These are phyloP conservation scores for Mortierella sp. DNA, from an alignment of 371 early-diverging fungal genomes.

Conservation along the genomic window DNA sequence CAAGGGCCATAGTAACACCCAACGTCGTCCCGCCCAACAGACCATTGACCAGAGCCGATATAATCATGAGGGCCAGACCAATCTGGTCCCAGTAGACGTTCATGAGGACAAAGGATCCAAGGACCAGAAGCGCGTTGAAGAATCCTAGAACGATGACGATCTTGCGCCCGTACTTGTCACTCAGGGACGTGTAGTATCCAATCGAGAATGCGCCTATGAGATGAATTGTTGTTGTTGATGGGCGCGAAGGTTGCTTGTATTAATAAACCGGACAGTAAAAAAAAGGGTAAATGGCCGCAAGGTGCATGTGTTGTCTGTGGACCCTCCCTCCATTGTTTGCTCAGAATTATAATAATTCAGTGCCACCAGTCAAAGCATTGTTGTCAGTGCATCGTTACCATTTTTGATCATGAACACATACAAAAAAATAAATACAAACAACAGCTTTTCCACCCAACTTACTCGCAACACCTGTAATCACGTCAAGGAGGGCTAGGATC, in stretches of 20 bases:
- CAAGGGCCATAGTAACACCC: conserved; percentile 38
- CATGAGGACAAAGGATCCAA: conserved; percentile 21
- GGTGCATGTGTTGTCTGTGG: too few species aligned
- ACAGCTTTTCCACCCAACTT: conserved; percentile 1
- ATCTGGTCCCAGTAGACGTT: conserved; percentile 44
- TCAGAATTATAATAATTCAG: conserved; percentile 8
- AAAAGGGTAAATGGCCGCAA: background rate
- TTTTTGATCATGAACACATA: background rate
- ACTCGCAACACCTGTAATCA: conserved; percentile 42
- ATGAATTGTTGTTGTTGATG: background rate
- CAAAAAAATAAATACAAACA: background rate
- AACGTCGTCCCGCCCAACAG: conserved; percentile 29
- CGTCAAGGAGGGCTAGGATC: conserved; percentile 35
- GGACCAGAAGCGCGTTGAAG: conserved; percentile 15
- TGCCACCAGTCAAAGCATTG: background rate
- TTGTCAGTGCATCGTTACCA: background rate
- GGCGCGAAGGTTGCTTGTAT: background rate
- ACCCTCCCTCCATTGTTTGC: too few species aligned
- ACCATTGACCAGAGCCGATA: conserved; percentile 27
- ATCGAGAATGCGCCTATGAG: conserved; percentile 29
- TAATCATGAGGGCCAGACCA: conserved; percentile 37
- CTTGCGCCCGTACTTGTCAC: conserved; percentile 43
- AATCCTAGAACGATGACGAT: conserved; percentile 22
- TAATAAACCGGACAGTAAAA: background rate
- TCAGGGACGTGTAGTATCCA: conserved; percentile 48